Evolutionary conservation across 1,284 basidiomycete genomes (phyloP), one percentile per base, ranked within the genome.

Genomic region (Irpex sp.): DNA sequence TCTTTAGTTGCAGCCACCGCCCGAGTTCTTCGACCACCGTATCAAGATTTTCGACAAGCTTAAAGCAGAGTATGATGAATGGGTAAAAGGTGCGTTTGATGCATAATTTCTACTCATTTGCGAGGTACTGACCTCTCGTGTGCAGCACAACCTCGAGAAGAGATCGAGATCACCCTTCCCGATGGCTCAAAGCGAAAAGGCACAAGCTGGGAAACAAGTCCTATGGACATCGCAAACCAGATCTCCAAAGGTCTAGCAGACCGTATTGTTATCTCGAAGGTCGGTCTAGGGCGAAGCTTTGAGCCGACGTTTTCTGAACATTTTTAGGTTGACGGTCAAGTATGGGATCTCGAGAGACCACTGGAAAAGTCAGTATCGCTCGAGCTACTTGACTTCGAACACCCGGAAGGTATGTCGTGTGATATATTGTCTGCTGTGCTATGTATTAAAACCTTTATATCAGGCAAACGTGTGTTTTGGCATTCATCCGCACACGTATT

Each of bases 401-500:
- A 96, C 67, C 90, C 93, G 7, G 95, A 98, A 83, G 97, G 95
- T 86, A 70, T 68, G 68, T 50, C 8, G 60, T 13, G 54, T 49
- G 54, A n/a, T 26, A 15, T 8, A 5, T n/a, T 15, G 8, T 37
- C 19, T 37, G 19, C n/a, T 7, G 11, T 35, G 39, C 4, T 46
- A 46, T 9, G 9, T 8, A 15, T n/a, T 35, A 68, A 15, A 66
- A 15, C 58, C 35, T 57, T n/a, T 39, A 26, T n/a, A 47, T 13
- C 68, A 92, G 91, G 94, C 61, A 94, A 97, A 76, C 90, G 90
- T 70, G 97, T 99, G 39, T 99, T 99, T 81, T 99, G 97, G 97
- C 97, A 99, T 75, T 98, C 97, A 26, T 98, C 96, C 9, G 97
- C 97, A 0, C 97, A 99, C 78, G 95, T 99, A 61, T 84, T 99